Percentiles rank a stretch among this genome's conserved stretches.
Evolutionary conservation across 148 eudicot species (phyloP).

Genomic region (Bassia scoparia): DNA sequence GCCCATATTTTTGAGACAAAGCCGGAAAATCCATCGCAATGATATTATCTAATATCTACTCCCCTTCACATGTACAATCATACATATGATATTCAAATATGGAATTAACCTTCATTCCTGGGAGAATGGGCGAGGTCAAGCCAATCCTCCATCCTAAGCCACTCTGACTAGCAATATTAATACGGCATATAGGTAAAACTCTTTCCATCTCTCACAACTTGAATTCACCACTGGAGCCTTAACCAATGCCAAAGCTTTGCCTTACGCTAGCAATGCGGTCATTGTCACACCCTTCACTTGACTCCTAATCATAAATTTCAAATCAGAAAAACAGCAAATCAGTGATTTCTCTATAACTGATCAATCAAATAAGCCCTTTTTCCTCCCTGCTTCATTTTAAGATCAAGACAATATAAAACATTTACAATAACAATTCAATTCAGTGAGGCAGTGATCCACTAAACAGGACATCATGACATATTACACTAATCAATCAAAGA

Average conservation of each 20-base stretch:
- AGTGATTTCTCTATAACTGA: not conserved
- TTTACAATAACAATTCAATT: too few species aligned
- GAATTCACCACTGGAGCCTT: conserved; percentile 88
- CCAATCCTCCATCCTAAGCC: conserved; percentile 91
- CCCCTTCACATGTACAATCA: not conserved
- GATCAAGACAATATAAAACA: too few species aligned
- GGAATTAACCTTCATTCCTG: conserved; percentile 69
- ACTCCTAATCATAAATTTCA: conserved; percentile 40
- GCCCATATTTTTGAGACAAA: not conserved
- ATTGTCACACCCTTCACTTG: conserved; percentile 89
- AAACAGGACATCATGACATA: not conserved
- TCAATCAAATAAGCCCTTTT: not conserved
- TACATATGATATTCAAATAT: too few species aligned
- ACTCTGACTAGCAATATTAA: conserved; percentile 94
- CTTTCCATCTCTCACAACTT: conserved; percentile 96
- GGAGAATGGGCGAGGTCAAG: conserved; percentile 88
- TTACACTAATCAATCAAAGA: not conserved
- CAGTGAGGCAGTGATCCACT: too few species aligned
- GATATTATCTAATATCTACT: not conserved
- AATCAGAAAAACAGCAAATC: conserved; percentile 16
- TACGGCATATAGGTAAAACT: conserved; percentile 87
- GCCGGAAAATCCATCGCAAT: not conserved
- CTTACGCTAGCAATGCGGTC: conserved; percentile 96
- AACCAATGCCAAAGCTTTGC: conserved; percentile 85
- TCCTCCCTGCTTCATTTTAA: too few species aligned